Evolutionary conservation across 2,329 filamentous ascomycete species (phyloP).

Genomic region (Arthrobotrys sinensis): DNA sequence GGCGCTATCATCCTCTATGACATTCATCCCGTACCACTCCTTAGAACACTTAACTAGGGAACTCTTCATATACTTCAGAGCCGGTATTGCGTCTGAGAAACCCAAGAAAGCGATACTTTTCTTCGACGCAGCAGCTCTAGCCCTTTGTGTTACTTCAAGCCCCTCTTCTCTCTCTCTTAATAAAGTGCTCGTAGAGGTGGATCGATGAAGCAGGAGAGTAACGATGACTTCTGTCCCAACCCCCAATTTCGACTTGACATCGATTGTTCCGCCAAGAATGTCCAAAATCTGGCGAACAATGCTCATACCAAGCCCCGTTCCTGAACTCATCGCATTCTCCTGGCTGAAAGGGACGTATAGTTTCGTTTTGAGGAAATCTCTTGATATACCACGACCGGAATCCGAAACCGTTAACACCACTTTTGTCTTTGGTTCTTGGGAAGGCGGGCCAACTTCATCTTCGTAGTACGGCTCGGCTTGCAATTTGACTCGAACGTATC

Average conservation of each 20-base stretch:
- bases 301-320: conserved; percentile 77
- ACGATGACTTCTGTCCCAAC: conserved; percentile 74
- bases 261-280: conserved; percentile 74
- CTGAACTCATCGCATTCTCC: conserved; percentile 75
- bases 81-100: conserved; percentile 32
- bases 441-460: conserved; percentile 16
- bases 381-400: conserved; percentile 77
- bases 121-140: conserved; percentile 34
- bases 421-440: conserved; percentile 61
- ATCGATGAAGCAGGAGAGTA: conserved; percentile 68
- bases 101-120: conserved; percentile 36
- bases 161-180: conserved; percentile 22
- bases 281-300: conserved; percentile 76
- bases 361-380: conserved; percentile 74
- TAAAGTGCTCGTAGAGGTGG: background rate
- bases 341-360: conserved; percentile 78
- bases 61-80: conserved; percentile 63
- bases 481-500: conserved; percentile 71
- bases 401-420: conserved; percentile 73
- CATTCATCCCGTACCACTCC: conserved; percentile 67
- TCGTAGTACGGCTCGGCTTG: conserved; percentile 62
- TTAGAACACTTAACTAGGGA: conserved; percentile 65
- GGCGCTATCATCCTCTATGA: conserved; percentile 54
- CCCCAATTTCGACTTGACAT: conserved; percentile 72
- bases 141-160: conserved; percentile 18